Percentiles rank a stretch among this genome's conserved stretches.
phyloP scores from a whole-genome alignment of 1,284 basidiomycete species.

The Tranzscheliella williamsii region DNA sequence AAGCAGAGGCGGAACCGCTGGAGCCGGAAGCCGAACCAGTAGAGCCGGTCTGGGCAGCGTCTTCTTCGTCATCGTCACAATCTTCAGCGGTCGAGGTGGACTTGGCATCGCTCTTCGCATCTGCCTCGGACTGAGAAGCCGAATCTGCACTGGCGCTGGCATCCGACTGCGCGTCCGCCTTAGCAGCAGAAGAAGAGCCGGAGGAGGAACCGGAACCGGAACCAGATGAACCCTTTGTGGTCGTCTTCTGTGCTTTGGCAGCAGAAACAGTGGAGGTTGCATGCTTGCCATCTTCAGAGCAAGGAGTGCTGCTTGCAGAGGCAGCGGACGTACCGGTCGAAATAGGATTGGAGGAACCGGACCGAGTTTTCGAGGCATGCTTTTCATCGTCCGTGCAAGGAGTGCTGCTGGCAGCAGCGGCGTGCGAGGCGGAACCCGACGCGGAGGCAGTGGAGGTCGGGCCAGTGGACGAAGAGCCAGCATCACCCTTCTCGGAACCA shows the following conservation, averaged over 20 bases:
- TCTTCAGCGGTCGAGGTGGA: too few relatives aligned
- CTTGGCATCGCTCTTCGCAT: too few relatives aligned
- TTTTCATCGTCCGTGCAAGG: conserved; percentile 17
- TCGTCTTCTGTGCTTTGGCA: too few relatives aligned
- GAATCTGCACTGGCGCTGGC: background rate
- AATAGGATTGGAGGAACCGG: conserved; percentile 1
- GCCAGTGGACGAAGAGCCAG: conserved; percentile 6
- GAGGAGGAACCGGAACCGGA: background rate
- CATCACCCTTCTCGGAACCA: background rate
- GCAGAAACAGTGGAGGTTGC: too few relatives aligned
- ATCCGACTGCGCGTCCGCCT: background rate
- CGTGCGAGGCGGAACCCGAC: conserved; percentile 1
- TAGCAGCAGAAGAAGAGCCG: conserved; percentile 1
- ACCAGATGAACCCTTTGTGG: too few relatives aligned
- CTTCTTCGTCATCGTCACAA: conserved; percentile 8
- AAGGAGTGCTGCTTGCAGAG: conserved; percentile 3
- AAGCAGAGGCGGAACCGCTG: conserved; percentile 2
- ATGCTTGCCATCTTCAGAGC: background rate
- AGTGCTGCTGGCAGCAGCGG: conserved; percentile 7
- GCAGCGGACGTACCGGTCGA: conserved; percentile 6
- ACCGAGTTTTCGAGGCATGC: background rate
- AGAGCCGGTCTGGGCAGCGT: too few relatives aligned
- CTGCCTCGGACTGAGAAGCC: background rate
- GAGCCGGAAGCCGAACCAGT: background rate
- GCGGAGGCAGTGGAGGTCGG: conserved; percentile 2